Percentiles rank a stretch among this genome's conserved stretches.
phyloP scores from a whole-genome alignment of 192 early-diverging fungal species.

The Backusella morwellensis region DNA sequence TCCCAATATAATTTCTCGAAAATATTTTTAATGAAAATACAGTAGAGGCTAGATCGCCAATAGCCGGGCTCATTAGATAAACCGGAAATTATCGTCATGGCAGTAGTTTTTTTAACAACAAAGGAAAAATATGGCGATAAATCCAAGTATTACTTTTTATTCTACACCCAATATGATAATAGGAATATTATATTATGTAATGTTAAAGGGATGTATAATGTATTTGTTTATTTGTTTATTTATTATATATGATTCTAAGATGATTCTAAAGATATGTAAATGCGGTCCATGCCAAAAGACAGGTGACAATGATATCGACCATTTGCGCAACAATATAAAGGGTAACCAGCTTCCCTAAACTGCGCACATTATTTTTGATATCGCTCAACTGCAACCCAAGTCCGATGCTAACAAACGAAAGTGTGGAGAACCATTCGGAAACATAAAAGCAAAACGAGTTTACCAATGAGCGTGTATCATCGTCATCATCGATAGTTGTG shows the following conservation, averaged over 20 bases:
- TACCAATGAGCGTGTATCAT: constrained; percentile 26
- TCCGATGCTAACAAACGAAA: constrained; percentile 54
- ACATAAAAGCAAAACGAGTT: constrained; percentile 52
- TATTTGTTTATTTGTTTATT: neutral
- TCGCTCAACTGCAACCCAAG: constrained; percentile 50
- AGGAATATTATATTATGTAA: neutral
- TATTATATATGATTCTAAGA: neutral
- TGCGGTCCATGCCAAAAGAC: constrained; percentile 43
- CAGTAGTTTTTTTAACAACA: neutral
- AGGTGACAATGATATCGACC: constrained; percentile 47
- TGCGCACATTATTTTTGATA: constrained; percentile 37
- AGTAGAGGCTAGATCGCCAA: neutral
- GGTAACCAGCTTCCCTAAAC: constrained; percentile 42
- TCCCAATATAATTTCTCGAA: neutral
- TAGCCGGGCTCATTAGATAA: neutral
- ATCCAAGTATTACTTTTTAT: neutral
- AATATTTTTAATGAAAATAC: neutral
- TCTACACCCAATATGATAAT: neutral
- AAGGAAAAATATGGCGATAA: neutral
- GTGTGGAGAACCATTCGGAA: constrained; percentile 50
- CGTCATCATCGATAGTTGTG: constrained; percentile 38
- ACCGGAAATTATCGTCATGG: neutral
- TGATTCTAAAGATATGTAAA: constrained; percentile 22
- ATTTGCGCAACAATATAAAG: constrained; percentile 48
- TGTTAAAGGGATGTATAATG: neutral